Conservation (phyloP, 2,329 filamentous ascomycete genomes). For the Monilinia aucupariae region DNA sequence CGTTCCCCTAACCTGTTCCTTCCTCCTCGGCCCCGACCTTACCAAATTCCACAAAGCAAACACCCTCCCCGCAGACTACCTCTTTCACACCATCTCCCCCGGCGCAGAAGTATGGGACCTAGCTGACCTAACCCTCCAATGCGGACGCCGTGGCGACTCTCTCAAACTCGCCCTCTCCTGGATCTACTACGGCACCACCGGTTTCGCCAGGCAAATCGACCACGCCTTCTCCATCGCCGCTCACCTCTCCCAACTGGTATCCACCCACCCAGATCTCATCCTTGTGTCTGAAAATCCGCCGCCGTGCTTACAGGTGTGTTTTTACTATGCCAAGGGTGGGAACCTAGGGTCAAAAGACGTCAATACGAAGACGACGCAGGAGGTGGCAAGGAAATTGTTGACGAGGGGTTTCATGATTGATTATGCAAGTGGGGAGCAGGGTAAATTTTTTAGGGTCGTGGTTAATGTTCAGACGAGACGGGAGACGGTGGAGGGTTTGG, state of each 20-base stretch:
- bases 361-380: slow-evolving; percentile 52
- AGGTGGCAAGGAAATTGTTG: slow-evolving; percentile 50
- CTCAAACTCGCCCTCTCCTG: slow-evolving; percentile 85
- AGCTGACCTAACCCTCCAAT: slow-evolving; percentile 88
- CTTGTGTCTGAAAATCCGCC: slow-evolving; percentile 72
- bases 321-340: slow-evolving; percentile 67
- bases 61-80: slow-evolving; percentile 79
- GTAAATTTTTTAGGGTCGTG: slow-evolving; percentile 64
- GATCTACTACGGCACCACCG: slow-evolving; percentile 77
- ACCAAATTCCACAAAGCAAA: slow-evolving; percentile 75
- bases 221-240: slow-evolving; percentile 66
- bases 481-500: slow-evolving; percentile 57
- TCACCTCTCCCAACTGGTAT: slow-evolving; percentile 59
- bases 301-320: slow-evolving; percentile 90
- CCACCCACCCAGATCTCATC: slow-evolving; percentile 53
- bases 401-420: slow-evolving; percentile 62
- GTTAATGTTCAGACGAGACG: slow-evolving; percentile 56
- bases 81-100: slow-evolving; percentile 55
- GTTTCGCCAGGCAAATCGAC: slow-evolving; percentile 67
- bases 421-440: slow-evolving; percentile 47
- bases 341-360: slow-evolving; percentile 39
- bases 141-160: slow-evolving; percentile 77
- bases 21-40: slow-evolving; percentile 74
- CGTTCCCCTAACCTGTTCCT: slow-evolving; percentile 84
- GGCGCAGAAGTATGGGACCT: slow-evolving; percentile 71